phyloP scores from a whole-genome alignment of 805 yeast genomes.

The Yarrowia hollandica region DNA sequence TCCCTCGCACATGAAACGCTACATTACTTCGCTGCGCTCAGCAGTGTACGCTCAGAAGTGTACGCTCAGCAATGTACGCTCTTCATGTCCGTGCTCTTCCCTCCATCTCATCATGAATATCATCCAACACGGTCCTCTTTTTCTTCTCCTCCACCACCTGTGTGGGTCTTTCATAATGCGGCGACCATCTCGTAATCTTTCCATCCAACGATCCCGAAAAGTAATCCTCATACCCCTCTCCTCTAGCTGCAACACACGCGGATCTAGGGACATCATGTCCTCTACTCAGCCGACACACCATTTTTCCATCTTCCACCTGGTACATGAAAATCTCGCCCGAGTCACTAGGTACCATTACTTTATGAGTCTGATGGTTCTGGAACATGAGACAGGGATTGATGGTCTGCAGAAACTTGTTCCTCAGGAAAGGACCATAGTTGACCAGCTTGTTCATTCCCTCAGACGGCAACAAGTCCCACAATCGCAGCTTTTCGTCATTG shows the following conservation, averaged over 20 bases:
- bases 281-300: constrained; percentile 57
- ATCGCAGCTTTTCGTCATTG: constrained; percentile 73
- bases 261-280: constrained; percentile 49
- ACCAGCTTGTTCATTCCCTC: constrained; percentile 56
- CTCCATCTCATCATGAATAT: constrained; percentile 19
- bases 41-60: no score
- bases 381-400: constrained; percentile 54
- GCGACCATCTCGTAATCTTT: constrained; percentile 59
- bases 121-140: constrained; percentile 7
- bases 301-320: constrained; percentile 60
- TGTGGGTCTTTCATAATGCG: constrained; percentile 34
- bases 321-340: constrained; percentile 67
- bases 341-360: constrained; percentile 62
- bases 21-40: no score
- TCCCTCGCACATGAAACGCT: no score
- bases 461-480: constrained; percentile 68
- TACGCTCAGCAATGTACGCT: no score
- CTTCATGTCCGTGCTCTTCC: no score
- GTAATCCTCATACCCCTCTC: constrained; percentile 48
- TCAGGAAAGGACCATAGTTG: constrained; percentile 75
- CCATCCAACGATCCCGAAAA: constrained; percentile 70
- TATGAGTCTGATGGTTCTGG: constrained; percentile 42
- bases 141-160: neutral
- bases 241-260: constrained; percentile 54
- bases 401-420: constrained; percentile 62